Percentiles rank a stretch among this genome's conserved stretches.
phyloP scores from a whole-genome alignment of 352 stramenopile genomes.

The Aphanomyces cochlioides region DNA sequence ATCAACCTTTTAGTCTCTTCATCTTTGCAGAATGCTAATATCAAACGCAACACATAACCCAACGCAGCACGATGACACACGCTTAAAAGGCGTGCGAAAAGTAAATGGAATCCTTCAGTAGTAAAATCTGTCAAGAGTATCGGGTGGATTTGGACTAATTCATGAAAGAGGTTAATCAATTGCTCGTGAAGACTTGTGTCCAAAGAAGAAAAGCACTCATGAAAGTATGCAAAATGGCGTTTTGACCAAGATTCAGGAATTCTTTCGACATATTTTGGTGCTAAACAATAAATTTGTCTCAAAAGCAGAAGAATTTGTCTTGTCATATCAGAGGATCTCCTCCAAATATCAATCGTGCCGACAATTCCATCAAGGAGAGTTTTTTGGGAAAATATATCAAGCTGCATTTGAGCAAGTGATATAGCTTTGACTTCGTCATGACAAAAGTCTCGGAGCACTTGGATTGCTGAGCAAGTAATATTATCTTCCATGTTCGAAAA shows the following conservation, averaged over 20 bases:
- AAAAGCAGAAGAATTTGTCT: background rate
- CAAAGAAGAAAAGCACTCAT: background rate
- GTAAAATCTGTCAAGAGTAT: background rate
- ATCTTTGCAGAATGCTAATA: constrained; percentile 16
- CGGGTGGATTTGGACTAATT: background rate
- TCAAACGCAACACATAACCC: constrained; percentile 14
- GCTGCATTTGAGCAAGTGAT: background rate
- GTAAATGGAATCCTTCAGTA: constrained; percentile 4
- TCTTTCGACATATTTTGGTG: background rate
- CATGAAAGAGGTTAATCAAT: background rate
- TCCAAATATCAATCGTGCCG: constrained; percentile 20
- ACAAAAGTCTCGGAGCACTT: constrained; percentile 5
- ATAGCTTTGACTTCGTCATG: background rate
- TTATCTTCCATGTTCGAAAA: constrained; percentile 6
- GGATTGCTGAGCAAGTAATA: constrained; percentile 2
- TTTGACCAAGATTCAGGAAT: background rate
- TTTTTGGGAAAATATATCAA: background rate
- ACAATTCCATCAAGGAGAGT: constrained; percentile 13
- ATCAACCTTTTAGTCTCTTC: background rate
- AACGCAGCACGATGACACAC: background rate
- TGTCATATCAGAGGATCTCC: background rate
- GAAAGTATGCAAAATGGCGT: constrained; percentile 1
- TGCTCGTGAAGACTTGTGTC: background rate
- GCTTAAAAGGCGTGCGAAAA: constrained; percentile 6
- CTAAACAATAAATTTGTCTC: constrained; percentile 16